phyloP scores from a whole-genome alignment of 305 asterid genomes.

The Fraxinus baroniana region DNA sequence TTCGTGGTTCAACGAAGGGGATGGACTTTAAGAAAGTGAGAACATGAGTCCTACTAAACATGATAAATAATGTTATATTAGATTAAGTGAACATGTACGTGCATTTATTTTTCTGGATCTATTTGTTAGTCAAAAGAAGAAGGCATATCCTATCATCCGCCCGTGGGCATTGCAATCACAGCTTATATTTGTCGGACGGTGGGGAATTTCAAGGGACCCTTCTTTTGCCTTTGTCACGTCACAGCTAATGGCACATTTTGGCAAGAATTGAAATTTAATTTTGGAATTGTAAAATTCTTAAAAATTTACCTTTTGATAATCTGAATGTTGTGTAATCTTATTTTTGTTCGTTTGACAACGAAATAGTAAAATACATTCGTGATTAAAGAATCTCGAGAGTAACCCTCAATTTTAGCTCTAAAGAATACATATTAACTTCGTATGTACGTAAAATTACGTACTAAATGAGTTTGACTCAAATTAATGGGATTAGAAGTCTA shows the following conservation, averaged over 20 bases:
- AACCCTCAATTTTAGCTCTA: background rate
- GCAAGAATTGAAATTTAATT: background rate
- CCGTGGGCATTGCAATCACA: slow-evolving; percentile 40
- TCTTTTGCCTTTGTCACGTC: background rate
- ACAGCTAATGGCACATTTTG: background rate
- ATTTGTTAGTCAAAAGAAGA: slow-evolving; percentile 6
- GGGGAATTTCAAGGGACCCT: slow-evolving; percentile 27
- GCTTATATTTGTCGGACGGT: slow-evolving; percentile 40
- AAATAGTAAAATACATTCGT: background rate
- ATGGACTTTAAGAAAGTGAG: background rate
- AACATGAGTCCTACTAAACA: no score
- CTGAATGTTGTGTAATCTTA: background rate
- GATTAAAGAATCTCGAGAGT: background rate
- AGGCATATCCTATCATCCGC: slow-evolving; percentile 17
- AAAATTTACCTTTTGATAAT: background rate
- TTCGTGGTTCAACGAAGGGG: background rate
- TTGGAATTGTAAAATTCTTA: background rate
- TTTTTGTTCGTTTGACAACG: background rate
- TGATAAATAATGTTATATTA: background rate
- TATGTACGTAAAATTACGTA: background rate
- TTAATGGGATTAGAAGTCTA: background rate
- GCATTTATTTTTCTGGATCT: background rate
- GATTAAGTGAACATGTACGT: background rate
- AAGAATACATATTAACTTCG: background rate
- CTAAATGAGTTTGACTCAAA: background rate